Evolutionary conservation across 2,329 filamentous ascomycete genomes (phyloP), one percentile per base, ranked within the genome.

Genomic region (Neofusicoccum kwambonambiense): DNA sequence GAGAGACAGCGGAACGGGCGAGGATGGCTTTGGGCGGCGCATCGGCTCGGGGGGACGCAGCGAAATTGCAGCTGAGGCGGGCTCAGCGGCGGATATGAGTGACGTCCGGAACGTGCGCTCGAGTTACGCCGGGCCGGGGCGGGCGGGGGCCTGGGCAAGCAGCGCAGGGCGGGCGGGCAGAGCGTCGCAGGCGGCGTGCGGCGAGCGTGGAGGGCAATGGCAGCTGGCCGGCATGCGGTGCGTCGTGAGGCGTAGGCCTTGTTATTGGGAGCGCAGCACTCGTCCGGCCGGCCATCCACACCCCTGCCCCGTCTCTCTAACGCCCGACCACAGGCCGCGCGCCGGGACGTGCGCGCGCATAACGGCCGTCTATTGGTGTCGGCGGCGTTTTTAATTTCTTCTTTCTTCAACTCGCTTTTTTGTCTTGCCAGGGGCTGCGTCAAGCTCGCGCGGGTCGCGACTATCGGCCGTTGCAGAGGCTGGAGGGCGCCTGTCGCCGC

Each of bases 61-160:
- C 56, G 56, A 60, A 60, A 60, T 60, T 60, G 56, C 56, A 60
- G 41, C 54, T 45, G 22, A 58, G 17, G 56, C 56, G 56, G 56
- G 56, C 54, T 27, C 37, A 13, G 17, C 42, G 15, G 56, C 56
- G 56, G 56, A 60, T 60, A 60, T 60, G 56, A 60, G 22, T 47
- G 56, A 47, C 56, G 42, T 60, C 31, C 56, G 56, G 56, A 37
- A 58, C 54, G 52, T 58, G 39, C 39, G 39, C 27, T 11, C 9
- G 39, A 39, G 22, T 51, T 39, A 39, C 39, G 44, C 54, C 56
- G 56, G 15, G 56, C 27, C 22, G 42, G 42, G 15, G 22, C n/a
- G 13, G 7, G 39, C 19, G 47, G 12, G 47, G 56, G 42, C 3
- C 19, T 22, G 19, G 19, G 19, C 19, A 22, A 22, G 42, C 39